Percentiles rank a stretch among this genome's conserved stretches.
Evolutionary conservation across 768 basidiomycete genomes (phyloP).

Genomic region (Termitomyces heimii): DNA sequence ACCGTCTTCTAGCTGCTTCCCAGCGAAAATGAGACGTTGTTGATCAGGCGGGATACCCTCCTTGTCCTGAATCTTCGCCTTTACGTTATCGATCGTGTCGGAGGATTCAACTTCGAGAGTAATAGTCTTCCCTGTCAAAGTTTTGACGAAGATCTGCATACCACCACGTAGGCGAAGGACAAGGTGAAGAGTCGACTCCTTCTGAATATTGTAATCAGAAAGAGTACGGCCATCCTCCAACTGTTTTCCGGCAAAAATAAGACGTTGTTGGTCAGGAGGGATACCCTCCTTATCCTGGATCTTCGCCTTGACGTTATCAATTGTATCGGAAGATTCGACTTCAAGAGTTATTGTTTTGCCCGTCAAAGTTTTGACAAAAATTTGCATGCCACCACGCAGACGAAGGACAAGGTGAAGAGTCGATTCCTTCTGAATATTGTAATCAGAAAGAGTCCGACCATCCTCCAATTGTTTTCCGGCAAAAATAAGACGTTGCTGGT

Average conservation of each 20-base stretch:
- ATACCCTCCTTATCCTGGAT: conserved; percentile 84
- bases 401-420: conserved; percentile 81
- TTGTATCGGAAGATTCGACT: conserved; percentile 90
- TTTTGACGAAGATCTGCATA: conserved; percentile 91
- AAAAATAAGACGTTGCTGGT: conserved; percentile 88
- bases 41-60: conserved; percentile 84
- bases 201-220: conserved; percentile 79
- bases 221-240: conserved; percentile 91
- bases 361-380: conserved; percentile 83
- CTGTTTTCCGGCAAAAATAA: conserved; percentile 94
- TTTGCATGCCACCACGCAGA: conserved; percentile 89
- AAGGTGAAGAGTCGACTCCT: conserved; percentile 78
- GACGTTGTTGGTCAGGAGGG: conserved; percentile 81
- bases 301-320: conserved; percentile 85
- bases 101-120: conserved; percentile 91
- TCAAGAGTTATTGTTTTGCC: conserved; percentile 93
- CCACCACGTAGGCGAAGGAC: conserved; percentile 86
- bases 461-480: conserved; percentile 93
- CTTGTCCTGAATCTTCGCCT: conserved; percentile 78
- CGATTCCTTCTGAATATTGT: conserved; percentile 88
- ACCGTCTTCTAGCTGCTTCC: conserved; percentile 93
- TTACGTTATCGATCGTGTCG: conserved; percentile 90
- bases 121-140: conserved; percentile 86
- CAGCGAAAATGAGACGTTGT: conserved; percentile 88
- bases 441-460: conserved; percentile 85